Base-by-base conservation (phyloP, 805 yeast species). In the Teunomyces aglyptinius region DNA sequence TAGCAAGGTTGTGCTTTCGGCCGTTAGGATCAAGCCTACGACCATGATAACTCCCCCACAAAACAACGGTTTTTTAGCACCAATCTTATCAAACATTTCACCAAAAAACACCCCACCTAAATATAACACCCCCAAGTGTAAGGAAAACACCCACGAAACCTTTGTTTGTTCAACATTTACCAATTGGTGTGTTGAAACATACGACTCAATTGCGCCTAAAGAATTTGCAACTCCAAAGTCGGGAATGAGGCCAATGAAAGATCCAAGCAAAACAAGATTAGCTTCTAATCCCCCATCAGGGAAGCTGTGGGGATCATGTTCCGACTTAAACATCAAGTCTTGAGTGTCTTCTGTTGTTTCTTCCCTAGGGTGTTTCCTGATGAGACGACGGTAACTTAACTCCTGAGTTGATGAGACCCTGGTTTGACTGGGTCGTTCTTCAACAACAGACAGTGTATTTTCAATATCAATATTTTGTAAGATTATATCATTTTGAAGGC, bases 11-110 rank as follows among this genome's bases (percentile, higher is more conserved):
- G 61, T 60, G 36, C 78, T 73, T 41, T 65, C 69, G 0, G 76
- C 80, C 6, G 77, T 73, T 2, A 75, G 70, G 49, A 76, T 59
- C 32, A 76, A 47, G 1, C 81, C 80, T 4, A 60, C 59, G 26
- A 67, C 59, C 19, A 69, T 58, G 10, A 72, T 47, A 0, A 64
- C 13, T 1, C 75, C 56, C 1, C 80, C 81, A 3, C 65, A 49
- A 4, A 66, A 56, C 49, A 75, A 57, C 13, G 66, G 65, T 27
- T 55, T 64, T 29, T 56, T 57, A 7, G 78, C 69, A 5, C 82
- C 82, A 48, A 61, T 68, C 24, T 63, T 59, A 47, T 77, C 82
- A 53, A 77, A 76, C 13, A 75, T 59, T 2, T 70, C 66, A 2
- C 82, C 81, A 5, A 74, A 68, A 35, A 76, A 58, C 38, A 76